Evolutionary conservation across 495 filamentous ascomycete genomes (phyloP), one percentile per base, ranked within the genome.

Genomic region (Penicillium chermesinum): DNA sequence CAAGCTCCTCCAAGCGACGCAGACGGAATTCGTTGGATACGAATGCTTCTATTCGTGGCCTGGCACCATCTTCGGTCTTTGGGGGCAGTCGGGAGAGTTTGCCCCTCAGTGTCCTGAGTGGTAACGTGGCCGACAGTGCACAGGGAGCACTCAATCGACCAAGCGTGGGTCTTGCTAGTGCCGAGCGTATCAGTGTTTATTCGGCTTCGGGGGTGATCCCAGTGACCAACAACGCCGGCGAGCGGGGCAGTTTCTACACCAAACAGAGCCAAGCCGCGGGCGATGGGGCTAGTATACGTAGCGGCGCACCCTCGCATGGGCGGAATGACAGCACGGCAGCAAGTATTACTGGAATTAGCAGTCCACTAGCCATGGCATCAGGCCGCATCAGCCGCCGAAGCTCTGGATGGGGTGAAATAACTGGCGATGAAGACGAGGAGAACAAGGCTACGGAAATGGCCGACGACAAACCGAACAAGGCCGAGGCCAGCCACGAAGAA

Each of bases 11-110:
- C 16, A 95, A 96, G 63, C 81, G 86, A 20, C 85, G 88, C 37
- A 86, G 93, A 15, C 77, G 93, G 33, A 87, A 89, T 50, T 95
- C 89, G 0, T 77, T 96, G 58, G 93, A 98, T 65, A 97, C 94
- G 0, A 91, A 97, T 65, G 94, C 94, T 2, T 96, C 90, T 0
- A 86, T 96, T 14, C 88, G 93, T 36, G 93, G 89, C 2, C 76
- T 98, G 18, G 88, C 93, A 1, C 93, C 93, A 0, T 94, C 89
- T 0, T 95, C 89, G 0, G 70, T 96, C 1, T 98, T 89, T 74
- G 93, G 93, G 15, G 91, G 91, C 15, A 91, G 86, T 55, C 74
- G 83, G 20, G 93, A 98, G 62, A 88, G 83, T 20, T 74, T 98
- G 2, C 93, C 93, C 1, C 69, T 98, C 20, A 94, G 88, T 62